phyloP scores from a whole-genome alignment of 192 early-diverging fungal genomes.

The Coemansia sp. region DNA sequence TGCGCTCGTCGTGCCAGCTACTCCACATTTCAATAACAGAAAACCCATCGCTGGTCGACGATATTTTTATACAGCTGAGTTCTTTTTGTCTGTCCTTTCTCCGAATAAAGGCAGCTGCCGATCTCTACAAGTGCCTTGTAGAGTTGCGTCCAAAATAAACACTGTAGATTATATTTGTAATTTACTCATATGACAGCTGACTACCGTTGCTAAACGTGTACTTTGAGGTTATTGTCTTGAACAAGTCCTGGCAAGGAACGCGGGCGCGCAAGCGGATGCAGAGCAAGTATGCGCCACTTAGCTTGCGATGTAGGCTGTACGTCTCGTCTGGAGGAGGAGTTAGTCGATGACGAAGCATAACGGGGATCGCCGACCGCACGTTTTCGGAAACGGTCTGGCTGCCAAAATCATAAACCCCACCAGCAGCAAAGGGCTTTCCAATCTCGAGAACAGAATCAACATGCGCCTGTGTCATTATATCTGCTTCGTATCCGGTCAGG shows the following conservation, averaged over 20 bases:
- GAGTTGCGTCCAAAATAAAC: not conserved
- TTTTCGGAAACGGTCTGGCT: conserved; percentile 77
- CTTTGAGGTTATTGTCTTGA: conserved; percentile 30
- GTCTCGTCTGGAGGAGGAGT: conserved; percentile 98
- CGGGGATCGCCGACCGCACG: conserved; percentile 86
- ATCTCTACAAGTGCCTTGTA: conserved; percentile 29
- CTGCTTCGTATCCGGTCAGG: conserved; percentile 89
- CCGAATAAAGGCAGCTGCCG: conserved; percentile 40
- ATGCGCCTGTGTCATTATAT: conserved; percentile 84
- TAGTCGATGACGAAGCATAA: conserved; percentile 90
- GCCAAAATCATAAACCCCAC: conserved; percentile 72
- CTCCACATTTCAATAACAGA: conserved; percentile 22
- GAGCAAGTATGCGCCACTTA: conserved; percentile 88
- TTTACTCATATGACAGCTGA: conserved; percentile 16
- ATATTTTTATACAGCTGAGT: conserved; percentile 37
- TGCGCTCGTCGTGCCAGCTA: conserved; percentile 28
- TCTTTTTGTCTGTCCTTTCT: conserved; percentile 45
- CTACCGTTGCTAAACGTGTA: conserved; percentile 39
- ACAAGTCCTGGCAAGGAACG: conserved; percentile 51
- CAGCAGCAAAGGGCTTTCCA: conserved; percentile 74
- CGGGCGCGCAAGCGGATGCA: conserved; percentile 76
- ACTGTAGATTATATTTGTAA: not conserved
- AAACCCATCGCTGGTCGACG: conserved; percentile 18
- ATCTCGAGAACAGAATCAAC: conserved; percentile 84
- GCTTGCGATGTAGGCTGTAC: conserved; percentile 92